Evolutionary conservation across 2,329 filamentous ascomycete species (phyloP).

Genomic region (Aspergillus sp.): DNA sequence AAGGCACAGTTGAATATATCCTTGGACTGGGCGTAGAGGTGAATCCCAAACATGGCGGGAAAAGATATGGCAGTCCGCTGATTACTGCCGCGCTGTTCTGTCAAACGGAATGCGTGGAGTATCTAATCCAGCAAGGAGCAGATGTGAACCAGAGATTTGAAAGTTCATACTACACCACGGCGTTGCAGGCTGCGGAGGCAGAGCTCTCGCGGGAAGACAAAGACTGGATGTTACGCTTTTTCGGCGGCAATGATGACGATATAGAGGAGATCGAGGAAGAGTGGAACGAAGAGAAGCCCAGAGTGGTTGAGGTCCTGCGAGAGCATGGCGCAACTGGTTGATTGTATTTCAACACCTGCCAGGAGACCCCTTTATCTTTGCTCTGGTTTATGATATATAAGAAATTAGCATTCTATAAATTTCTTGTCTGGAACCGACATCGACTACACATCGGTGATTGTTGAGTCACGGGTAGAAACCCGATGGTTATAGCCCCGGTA

Average conservation of each 20-base stretch:
- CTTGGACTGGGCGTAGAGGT: neutral
- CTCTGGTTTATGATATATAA: too few relatives aligned
- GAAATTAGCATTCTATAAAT: too few relatives aligned
- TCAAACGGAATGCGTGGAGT: neutral
- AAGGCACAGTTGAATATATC: neutral
- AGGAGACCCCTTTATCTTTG: too few relatives aligned
- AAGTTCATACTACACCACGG: neutral
- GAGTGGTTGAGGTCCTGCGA: neutral
- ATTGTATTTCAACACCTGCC: too few relatives aligned
- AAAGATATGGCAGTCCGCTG: neutral
- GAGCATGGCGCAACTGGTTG: neutral
- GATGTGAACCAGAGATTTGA: neutral
- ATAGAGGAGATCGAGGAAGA: neutral
- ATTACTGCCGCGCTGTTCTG: neutral
- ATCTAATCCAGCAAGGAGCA: neutral
- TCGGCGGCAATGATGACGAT: neutral
- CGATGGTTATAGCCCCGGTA: too few relatives aligned
- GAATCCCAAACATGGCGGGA: neutral
- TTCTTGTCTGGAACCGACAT: too few relatives aligned
- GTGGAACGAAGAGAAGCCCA: neutral
- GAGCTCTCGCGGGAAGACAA: neutral
- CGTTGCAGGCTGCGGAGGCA: neutral
- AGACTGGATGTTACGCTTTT: neutral
- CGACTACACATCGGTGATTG: too few relatives aligned
- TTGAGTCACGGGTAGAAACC: too few relatives aligned